Evolutionary conservation across 306 rosid genomes (phyloP), one percentile per base, ranked within the genome.

Genomic region (Fragaria ananassa): DNA sequence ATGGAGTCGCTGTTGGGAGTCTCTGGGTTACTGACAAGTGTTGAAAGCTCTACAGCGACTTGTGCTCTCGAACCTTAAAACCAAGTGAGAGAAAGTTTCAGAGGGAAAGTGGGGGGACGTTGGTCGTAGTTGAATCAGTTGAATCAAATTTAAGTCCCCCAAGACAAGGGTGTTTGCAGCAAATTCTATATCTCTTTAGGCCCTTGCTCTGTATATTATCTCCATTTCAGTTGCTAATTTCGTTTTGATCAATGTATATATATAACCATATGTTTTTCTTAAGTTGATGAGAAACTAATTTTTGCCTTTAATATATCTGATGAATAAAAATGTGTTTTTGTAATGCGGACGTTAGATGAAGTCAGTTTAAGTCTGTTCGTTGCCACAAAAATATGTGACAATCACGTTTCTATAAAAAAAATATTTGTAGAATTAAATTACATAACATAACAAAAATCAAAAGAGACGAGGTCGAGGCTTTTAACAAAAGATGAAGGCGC

Each of bases 41-140:
- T 79, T 71, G 56, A 63, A 79, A 79, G 37, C 46, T 74, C 19
- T 21, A 39, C 71, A 79, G 89, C 97, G 89, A 88, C 64, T 80
- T 87, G 79, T 82, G 53, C 96, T 90, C 97, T 70, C 84, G 70
- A 35, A 73, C 89, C 88, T 80, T 81, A 62, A 56, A 87, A 49
- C 78, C 41, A n/a, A 70, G 77, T 46, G 77, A 46, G 37, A 79
- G 49, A 72, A 44, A 77, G 62, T 76, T 66, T 64, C 51, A 29
- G 58, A 37, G 74, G 39, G 73, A 37, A 65, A 58, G 44, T 21
- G 2, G 64, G 0, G 54, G 5, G 70, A 31, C 57, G 65, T 71
- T 21, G 18, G 58, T 29, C 44, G n/a, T 12, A 19, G 51, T 17
- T 13, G 23, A 10, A 67, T 21, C n/a, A n/a, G n/a, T n/a, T 25